These are phyloP conservation scores for Monosporozyma aerobia DNA, from an alignment of 805 yeast genomes.

Conservation along the genomic window DNA sequence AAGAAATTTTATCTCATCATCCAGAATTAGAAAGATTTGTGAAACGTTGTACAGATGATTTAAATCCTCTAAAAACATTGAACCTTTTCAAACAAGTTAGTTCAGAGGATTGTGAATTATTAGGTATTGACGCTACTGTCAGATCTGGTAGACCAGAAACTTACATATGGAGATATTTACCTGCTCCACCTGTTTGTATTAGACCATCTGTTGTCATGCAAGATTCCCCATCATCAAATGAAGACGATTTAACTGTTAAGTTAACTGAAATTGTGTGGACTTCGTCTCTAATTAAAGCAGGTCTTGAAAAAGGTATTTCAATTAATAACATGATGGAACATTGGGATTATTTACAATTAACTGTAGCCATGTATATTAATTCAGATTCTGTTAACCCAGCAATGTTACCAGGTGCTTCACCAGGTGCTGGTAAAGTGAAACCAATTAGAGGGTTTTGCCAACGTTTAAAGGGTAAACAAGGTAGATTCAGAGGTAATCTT, in stretches of 20 bases:
- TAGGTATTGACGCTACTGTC: constrained; percentile 75
- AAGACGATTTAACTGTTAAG: constrained; percentile 94
- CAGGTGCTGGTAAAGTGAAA: constrained; percentile 47
- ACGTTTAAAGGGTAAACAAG: constrained; percentile 95
- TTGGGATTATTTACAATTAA: constrained; percentile 94
- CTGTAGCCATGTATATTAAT: constrained; percentile 95
- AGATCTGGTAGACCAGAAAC: constrained; percentile 91
- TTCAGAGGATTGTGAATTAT: constrained; percentile 82
- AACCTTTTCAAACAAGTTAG: constrained; percentile 77
- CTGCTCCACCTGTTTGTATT: constrained; percentile 98
- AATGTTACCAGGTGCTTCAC: constrained; percentile 56
- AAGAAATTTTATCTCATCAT: constrained; percentile 57
- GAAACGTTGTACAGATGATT: constrained; percentile 82
- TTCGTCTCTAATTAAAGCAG: constrained; percentile 86
- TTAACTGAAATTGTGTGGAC: constrained; percentile 96
- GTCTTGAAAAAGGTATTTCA: constrained; percentile 89
- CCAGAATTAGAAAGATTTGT: constrained; percentile 86
- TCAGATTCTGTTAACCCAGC: constrained; percentile 87
- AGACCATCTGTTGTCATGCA: constrained; percentile 95
- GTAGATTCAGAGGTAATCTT: constrained; percentile 94
- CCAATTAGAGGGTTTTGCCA: constrained; percentile 93
- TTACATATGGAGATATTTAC: constrained; percentile 93
- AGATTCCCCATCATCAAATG: constrained; percentile 81
- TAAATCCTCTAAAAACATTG: constrained; percentile 84
- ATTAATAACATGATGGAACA: constrained; percentile 94